Conservation (phyloP, 2,329 filamentous ascomycete species). For the Aspergillus sp. region DNA sequence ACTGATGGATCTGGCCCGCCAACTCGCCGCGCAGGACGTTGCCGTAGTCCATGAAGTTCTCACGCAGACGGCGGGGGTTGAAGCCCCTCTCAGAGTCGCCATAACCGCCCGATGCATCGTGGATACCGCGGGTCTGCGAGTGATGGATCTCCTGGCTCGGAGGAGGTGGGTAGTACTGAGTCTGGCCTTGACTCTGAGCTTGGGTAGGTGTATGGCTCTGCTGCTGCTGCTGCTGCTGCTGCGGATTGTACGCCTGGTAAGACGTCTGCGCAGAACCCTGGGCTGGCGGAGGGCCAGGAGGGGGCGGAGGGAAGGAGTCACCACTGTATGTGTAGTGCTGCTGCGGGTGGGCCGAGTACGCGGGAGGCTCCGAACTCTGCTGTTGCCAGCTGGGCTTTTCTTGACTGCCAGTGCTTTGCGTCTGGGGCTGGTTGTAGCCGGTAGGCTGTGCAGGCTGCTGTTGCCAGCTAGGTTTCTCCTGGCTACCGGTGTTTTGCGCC, state of each 20-base stretch:
- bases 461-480: constrained; percentile 9
- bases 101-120: constrained; percentile 38
- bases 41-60: constrained; percentile 42
- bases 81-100: constrained; percentile 37
- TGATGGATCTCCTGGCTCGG: constrained; percentile 35
- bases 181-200: constrained; percentile 28
- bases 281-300: constrained; percentile 32
- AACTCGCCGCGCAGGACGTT: constrained; percentile 43
- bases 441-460: constrained; percentile 7
- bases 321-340: constrained; percentile 34
- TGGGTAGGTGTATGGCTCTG: constrained; percentile 17
- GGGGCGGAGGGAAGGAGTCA: constrained; percentile 43
- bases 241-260: constrained; percentile 15
- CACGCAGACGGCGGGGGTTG: constrained; percentile 33
- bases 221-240: constrained; percentile 21
- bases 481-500: background rate
- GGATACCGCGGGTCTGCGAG: constrained; percentile 35
- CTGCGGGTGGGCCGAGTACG: constrained; percentile 8
- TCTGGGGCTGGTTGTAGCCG: background rate
- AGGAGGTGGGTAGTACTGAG: constrained; percentile 47
- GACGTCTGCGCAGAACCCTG: constrained; percentile 8
- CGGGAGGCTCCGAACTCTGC: background rate
- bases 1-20: constrained; percentile 47
- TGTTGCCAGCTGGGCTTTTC: constrained; percentile 4
- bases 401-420: constrained; percentile 10